Evolutionary conservation across 768 basidiomycete genomes (phyloP), one percentile per base, ranked within the genome.

Genomic region (Lactarius akahatsu): DNA sequence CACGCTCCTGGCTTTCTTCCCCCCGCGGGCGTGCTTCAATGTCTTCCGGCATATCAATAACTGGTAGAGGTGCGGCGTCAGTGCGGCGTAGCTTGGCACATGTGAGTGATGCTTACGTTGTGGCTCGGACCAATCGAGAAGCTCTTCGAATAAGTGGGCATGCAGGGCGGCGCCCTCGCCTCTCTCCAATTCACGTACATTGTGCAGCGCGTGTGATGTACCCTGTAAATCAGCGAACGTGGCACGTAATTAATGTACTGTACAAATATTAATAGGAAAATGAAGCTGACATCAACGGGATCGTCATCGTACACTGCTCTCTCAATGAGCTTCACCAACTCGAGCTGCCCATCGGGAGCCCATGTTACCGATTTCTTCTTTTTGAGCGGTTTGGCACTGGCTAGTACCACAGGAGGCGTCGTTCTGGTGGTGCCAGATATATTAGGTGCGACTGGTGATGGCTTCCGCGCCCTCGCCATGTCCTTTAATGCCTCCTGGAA

Each of bases 271-370:
- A 69, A 74, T 74, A 77, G 76, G 77, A 74, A 77, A 73, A 79
- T 76, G 79, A 73, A 72, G 85, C 91, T 87, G 85, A 93, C 92
- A 83, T 91, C 89, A 80, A 85, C 81, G 73, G 86, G 85, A 81
- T 94, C 93, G 77, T 93, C 92, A 72, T 93, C 93, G 79, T 94
- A 94, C 72, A 93, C 81, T 70, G 93, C 92, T 73, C 84, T 85
- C 79, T 93, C 91, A 78, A 94, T 94, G 75, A 87, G 77, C 77
- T 85, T 86, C 76, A 94, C 81, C 73, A 84, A 80, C 80, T 87
- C 90, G 71, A 94, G 86, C 75, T 85, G 79, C 73, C 80, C 83
- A 68, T 91, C 91, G 47, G 89, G 80, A 43, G 89, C 85, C 89
- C 92, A 94, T 36, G 86, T 85, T 57, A 93, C 92, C 55, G 83